A percentile compares a stretch with the other conserved stretches of the same genome.
Conservation (phyloP, 495 filamentous ascomycete genomes). For the Hypoxylon crocopeplum region DNA sequence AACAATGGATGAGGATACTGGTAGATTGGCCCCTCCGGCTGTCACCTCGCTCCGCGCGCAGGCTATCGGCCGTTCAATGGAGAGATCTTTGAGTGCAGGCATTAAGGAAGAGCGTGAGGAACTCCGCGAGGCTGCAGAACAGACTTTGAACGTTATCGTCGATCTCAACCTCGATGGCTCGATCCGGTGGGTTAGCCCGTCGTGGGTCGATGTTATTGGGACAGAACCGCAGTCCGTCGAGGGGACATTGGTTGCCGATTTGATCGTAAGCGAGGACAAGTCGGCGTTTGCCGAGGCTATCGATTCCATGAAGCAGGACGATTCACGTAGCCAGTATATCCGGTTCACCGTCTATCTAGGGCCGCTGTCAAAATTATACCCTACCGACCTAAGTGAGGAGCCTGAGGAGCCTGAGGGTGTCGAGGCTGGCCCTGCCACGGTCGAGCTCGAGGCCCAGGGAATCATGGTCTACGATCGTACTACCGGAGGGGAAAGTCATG, state of each 20-base stretch:
- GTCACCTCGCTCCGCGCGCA: slow-evolving; percentile 57
- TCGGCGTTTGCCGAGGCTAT: slow-evolving; percentile 80
- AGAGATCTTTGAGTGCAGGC: slow-evolving; percentile 59
- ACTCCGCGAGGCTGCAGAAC: slow-evolving; percentile 92
- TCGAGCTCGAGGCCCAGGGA: slow-evolving; percentile 92
- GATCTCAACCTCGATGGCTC: slow-evolving; percentile 88
- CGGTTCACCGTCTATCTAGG: slow-evolving; percentile 83
- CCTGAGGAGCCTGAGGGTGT: slow-evolving; percentile 54
- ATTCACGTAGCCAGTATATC: slow-evolving; percentile 89
- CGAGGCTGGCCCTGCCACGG: slow-evolving; percentile 55
- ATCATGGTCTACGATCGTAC: slow-evolving; percentile 96
- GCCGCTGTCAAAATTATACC: slow-evolving; percentile 70
- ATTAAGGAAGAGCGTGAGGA: slow-evolving; percentile 82
- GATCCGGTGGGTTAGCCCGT: slow-evolving; percentile 94
- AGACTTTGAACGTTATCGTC: slow-evolving; percentile 93
- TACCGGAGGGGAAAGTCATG: slow-evolving; percentile 86
- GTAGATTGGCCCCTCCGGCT: slow-evolving; percentile 54
- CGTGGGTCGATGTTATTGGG: slow-evolving; percentile 94
- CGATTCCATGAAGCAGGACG: slow-evolving; percentile 89
- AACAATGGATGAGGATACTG: slow-evolving; percentile 53
- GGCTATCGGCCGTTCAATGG: slow-evolving; percentile 54
- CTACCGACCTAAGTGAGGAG: slow-evolving; percentile 54
- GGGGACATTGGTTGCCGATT: slow-evolving; percentile 77
- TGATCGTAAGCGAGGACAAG: slow-evolving; percentile 77
- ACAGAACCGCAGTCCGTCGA: slow-evolving; percentile 74